These are phyloP conservation scores for Aegilops speltoides DNA, from an alignment of 176 grass and related monocot species.

Conservation along the genomic window DNA sequence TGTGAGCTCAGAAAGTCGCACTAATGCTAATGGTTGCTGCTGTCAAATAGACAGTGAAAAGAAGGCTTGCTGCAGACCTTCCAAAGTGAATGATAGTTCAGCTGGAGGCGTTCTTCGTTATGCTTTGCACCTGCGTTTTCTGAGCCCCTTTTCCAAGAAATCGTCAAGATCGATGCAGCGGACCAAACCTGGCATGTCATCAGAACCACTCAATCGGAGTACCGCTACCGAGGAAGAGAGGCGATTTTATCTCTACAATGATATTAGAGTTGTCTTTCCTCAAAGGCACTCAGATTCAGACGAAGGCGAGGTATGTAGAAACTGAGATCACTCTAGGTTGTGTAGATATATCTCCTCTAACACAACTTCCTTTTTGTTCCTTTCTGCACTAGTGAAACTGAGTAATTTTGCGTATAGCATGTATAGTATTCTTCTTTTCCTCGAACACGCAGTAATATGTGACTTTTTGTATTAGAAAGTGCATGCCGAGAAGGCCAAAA, in stretches of 20 bases:
- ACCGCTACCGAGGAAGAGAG: conserved; percentile 40
- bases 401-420: neutral
- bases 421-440: neutral
- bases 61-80: conserved; percentile 44
- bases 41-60: conserved; percentile 40
- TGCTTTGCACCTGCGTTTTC: conserved; percentile 92
- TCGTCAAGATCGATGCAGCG: conserved; percentile 57
- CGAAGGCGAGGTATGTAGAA: conserved; percentile 79
- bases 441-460: neutral
- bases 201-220: conserved; percentile 16
- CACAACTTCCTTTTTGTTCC: neutral
- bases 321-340: conserved; percentile 3
- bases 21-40: conserved; percentile 25
- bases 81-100: conserved; percentile 63
- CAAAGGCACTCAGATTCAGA: conserved; percentile 92
- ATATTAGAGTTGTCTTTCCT: conserved; percentile 94
- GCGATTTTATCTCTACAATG: conserved; percentile 91
- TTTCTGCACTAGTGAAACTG: neutral
- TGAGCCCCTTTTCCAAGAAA: conserved; percentile 66
- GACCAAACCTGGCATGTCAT: conserved; percentile 58
- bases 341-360: conserved; percentile 21
- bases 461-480: too few species aligned
- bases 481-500: neutral
- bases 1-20: conserved; percentile 26
- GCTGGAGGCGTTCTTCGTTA: conserved; percentile 74